A percentile compares a stretch with the other conserved stretches of the same genome.
Conservation (phyloP, 1,139 yeast genomes). For the Arxiozyma slooffiae region DNA sequence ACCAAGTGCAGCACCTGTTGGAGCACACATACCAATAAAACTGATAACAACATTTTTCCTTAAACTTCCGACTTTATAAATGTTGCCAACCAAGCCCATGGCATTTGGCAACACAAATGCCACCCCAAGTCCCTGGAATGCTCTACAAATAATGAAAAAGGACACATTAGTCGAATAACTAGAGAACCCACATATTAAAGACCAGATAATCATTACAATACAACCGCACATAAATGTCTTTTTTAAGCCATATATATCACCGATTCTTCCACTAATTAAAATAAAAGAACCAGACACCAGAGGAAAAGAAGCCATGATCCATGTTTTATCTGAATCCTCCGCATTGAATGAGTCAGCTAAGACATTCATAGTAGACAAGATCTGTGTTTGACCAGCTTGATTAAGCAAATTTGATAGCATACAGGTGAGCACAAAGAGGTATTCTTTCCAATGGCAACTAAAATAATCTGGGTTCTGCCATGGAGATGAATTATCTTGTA, state of each 20-base stretch:
- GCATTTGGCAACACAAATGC: slow-evolving; percentile 46
- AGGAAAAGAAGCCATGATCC: slow-evolving; percentile 53
- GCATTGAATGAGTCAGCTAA: slow-evolving; percentile 24
- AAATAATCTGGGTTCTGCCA: slow-evolving; percentile 10
- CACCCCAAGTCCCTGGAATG: slow-evolving; percentile 47
- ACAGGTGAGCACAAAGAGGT: slow-evolving; percentile 29
- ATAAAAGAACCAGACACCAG: slow-evolving; percentile 48
- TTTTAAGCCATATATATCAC: slow-evolving; percentile 46
- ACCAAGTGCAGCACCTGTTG: slow-evolving; percentile 45
- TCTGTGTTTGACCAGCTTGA: slow-evolving; percentile 31
- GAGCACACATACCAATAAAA: slow-evolving; percentile 45
- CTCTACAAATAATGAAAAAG: slow-evolving; percentile 43
- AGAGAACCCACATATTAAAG: slow-evolving; percentile 41
- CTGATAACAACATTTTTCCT: slow-evolving; percentile 46
- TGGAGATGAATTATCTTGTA: slow-evolving; percentile 20
- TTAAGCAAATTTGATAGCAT: slow-evolving; percentile 34
- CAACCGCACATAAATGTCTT: slow-evolving; percentile 38
- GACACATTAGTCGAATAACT: slow-evolving; percentile 36
- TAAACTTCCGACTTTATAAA: slow-evolving; percentile 37
- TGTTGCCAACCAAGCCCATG: slow-evolving; percentile 42
- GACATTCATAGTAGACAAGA: slow-evolving; percentile 30
- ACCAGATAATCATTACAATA: slow-evolving; percentile 38
- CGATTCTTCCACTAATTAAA: slow-evolving; percentile 42
- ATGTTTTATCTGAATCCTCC: slow-evolving; percentile 31
- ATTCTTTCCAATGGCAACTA: slow-evolving; percentile 24